These are phyloP conservation scores for Acorus gramineus DNA, from an alignment of 106 monocot genomes.

Conservation along the genomic window DNA sequence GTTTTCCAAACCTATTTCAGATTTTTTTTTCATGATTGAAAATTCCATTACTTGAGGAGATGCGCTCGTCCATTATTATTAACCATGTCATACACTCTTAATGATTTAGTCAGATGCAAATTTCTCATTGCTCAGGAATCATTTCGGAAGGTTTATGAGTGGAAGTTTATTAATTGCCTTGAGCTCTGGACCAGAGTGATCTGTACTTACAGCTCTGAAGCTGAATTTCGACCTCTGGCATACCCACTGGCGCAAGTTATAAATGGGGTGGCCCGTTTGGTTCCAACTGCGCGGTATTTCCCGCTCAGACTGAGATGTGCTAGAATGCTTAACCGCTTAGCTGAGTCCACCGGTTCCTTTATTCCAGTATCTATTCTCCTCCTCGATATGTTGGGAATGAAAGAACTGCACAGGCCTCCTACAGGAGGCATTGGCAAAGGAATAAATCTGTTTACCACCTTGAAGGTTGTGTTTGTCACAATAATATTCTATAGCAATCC, in stretches of 20 bases:
- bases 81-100: not conserved
- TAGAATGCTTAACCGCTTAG: slow-evolving; percentile 83
- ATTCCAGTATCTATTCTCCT: slow-evolving; percentile 71
- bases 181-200: slow-evolving; percentile 86
- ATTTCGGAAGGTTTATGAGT: slow-evolving; percentile 90
- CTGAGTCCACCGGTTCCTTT: slow-evolving; percentile 56
- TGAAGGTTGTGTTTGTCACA: slow-evolving; percentile 41
- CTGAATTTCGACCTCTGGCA: slow-evolving; percentile 70
- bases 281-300: slow-evolving; percentile 79
- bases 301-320: slow-evolving; percentile 76
- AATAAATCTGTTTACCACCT: slow-evolving; percentile 52
- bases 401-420: slow-evolving; percentile 50
- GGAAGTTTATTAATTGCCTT: slow-evolving; percentile 89
- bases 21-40: too few relatives aligned
- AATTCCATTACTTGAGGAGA: too few relatives aligned
- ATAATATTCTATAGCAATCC: not conserved
- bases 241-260: slow-evolving; percentile 93
- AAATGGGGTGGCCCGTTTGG: slow-evolving; percentile 65
- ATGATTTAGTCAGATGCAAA: not conserved
- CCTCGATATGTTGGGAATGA: slow-evolving; percentile 91
- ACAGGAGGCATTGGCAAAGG: slow-evolving; percentile 78
- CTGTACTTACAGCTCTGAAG: slow-evolving; percentile 59
- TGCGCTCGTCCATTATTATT: too few relatives aligned
- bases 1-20: too few relatives aligned
- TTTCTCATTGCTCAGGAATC: slow-evolving; percentile 39